Evolutionary conservation across 352 stramenopile species (phyloP).

Genomic region (Phytophthora vignae): DNA sequence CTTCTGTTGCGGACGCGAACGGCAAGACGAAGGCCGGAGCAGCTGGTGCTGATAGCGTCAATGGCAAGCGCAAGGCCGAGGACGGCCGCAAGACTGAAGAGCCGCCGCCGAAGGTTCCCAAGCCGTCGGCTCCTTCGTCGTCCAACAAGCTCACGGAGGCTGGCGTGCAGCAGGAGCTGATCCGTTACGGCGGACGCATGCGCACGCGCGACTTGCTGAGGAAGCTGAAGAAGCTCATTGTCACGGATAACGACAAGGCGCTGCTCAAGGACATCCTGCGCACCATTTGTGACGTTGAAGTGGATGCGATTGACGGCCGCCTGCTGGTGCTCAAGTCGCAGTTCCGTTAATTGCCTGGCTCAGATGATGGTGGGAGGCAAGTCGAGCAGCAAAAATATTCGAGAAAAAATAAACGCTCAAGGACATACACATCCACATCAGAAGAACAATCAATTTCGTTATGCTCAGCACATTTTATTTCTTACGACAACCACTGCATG

Average conservation of each 20-base stretch:
- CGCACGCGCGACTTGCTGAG: conserved; percentile 79
- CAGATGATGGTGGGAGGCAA: background rate
- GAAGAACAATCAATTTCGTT: too few relatives aligned
- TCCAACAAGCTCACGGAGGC: conserved; percentile 80
- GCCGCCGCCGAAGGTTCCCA: conserved; percentile 50
- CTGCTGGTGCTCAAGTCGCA: conserved; percentile 88
- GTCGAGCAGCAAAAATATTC: background rate
- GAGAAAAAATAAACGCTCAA: background rate
- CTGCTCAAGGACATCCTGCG: conserved; percentile 89
- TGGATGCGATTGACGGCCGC: conserved; percentile 84
- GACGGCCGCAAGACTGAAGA: conserved; percentile 58
- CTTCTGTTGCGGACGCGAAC: conserved; percentile 25
- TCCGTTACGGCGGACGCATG: conserved; percentile 86
- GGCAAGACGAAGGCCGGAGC: conserved; percentile 35
- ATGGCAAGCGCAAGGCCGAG: conserved; percentile 60
- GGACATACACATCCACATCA: too few relatives aligned
- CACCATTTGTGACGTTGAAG: conserved; percentile 89
- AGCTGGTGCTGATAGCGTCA: conserved; percentile 26
- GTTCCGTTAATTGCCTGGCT: conserved; percentile 67
- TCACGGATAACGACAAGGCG: conserved; percentile 83
- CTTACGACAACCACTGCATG: too few relatives aligned
- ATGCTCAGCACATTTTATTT: too few relatives aligned
- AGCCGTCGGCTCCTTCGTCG: conserved; percentile 45
- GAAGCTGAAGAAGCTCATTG: conserved; percentile 84
- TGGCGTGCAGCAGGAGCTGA: conserved; percentile 84